Percentiles rank a stretch among this genome's conserved stretches.
Evolutionary conservation across 257 asterid genomes (phyloP).

Genomic region (Scutellaria barbata): DNA sequence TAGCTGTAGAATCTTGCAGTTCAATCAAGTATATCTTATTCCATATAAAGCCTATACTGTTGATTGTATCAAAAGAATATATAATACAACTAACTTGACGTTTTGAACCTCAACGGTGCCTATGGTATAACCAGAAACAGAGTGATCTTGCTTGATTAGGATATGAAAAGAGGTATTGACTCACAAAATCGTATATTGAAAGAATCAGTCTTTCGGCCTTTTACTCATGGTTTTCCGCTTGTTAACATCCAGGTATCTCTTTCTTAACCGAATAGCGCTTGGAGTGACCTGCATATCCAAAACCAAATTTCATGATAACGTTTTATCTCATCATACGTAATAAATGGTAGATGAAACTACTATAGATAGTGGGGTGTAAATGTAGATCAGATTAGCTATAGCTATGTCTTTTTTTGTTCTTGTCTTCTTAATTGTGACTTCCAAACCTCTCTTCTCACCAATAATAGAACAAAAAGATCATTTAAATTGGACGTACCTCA

Average conservation of each 20-base stretch:
- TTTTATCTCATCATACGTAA: background rate
- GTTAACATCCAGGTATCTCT: conserved; percentile 82
- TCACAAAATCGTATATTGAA: conserved; percentile 37
- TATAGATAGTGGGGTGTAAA: background rate
- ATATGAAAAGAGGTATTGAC: conserved; percentile 2
- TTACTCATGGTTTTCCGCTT: conserved; percentile 87
- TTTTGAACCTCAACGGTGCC: conserved; percentile 14
- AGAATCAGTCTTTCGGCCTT: conserved; percentile 65
- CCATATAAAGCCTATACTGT: conserved; percentile 11
- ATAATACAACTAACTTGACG: conserved; percentile 25
- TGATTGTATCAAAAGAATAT: conserved; percentile 20
- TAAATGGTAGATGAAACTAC: no score
- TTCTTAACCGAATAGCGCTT: conserved; percentile 81
- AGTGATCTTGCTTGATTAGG: background rate
- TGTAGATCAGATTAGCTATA: background rate
- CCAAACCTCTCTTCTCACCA: background rate
- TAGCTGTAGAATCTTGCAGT: conserved; percentile 23
- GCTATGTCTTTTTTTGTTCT: no score
- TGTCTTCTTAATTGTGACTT: background rate
- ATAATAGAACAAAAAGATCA: background rate
- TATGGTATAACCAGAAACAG: background rate
- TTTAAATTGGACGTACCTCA: conserved; percentile 57
- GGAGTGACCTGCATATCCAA: conserved; percentile 82
- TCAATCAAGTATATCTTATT: conserved; percentile 26
- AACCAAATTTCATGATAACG: background rate